Conservation (phyloP, 805 yeast species). For the Starmerella bombi region DNA sequence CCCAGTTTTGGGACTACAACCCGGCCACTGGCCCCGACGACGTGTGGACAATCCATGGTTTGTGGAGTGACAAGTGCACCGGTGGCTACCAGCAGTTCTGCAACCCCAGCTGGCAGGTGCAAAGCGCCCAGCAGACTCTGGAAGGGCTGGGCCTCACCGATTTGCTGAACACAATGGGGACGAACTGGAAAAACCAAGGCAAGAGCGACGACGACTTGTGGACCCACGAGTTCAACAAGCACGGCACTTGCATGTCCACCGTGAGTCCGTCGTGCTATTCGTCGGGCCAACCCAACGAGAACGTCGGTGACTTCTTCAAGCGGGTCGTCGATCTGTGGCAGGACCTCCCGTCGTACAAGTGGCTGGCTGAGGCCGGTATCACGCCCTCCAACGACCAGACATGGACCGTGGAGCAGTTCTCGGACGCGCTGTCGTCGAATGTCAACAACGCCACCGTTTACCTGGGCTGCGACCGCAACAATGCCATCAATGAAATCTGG, state of each 20-base stretch:
- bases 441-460: constrained; percentile 41
- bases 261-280: constrained; percentile 58
- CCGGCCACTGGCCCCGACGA: constrained; percentile 63
- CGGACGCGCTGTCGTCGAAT: constrained; percentile 27
- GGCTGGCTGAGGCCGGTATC: constrained; percentile 57
- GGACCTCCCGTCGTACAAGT: constrained; percentile 51
- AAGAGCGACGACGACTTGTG: constrained; percentile 61
- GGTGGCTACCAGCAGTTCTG: constrained; percentile 76
- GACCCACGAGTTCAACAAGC: constrained; percentile 89
- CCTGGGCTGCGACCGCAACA: constrained; percentile 42
- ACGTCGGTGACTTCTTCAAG: constrained; percentile 58
- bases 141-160: constrained; percentile 32
- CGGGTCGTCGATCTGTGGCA: constrained; percentile 46
- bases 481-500: constrained; percentile 56
- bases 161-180: constrained; percentile 43
- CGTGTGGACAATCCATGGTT: constrained; percentile 67
- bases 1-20: constrained; percentile 87
- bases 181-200: constrained; percentile 59
- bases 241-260: constrained; percentile 83
- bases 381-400: constrained; percentile 46
- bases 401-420: constrained; percentile 38
- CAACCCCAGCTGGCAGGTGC: constrained; percentile 44
- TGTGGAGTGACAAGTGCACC: constrained; percentile 82
- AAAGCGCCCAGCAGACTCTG: constrained; percentile 37
- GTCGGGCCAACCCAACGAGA: constrained; percentile 23